phyloP scores from a whole-genome alignment of 2,329 filamentous ascomycete species.

The Colletotrichum zoysiae region DNA sequence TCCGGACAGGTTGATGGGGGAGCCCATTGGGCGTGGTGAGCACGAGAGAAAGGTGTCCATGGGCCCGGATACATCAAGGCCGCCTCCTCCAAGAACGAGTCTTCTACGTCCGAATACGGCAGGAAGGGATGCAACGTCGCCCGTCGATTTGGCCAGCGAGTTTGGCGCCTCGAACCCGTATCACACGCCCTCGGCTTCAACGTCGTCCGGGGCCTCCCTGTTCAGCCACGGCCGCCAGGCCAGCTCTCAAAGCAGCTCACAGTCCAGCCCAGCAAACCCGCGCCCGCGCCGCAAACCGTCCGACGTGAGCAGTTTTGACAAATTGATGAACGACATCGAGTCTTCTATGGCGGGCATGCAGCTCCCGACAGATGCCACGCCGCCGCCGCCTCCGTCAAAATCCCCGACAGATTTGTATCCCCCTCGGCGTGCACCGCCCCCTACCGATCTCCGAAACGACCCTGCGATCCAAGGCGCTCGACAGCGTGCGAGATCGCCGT shows the following conservation, averaged over 20 bases:
- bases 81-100: slow-evolving; percentile 66
- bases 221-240: slow-evolving; percentile 69
- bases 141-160: slow-evolving; percentile 69
- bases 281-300: slow-evolving; percentile 54
- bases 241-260: slow-evolving; percentile 71
- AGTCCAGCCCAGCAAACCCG: slow-evolving; percentile 67
- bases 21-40: slow-evolving; percentile 43
- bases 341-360: slow-evolving; percentile 60
- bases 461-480: slow-evolving; percentile 46
- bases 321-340: slow-evolving; percentile 68
- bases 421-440: slow-evolving; percentile 26
- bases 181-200: slow-evolving; percentile 73
- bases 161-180: slow-evolving; percentile 74
- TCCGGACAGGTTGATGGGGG: slow-evolving; percentile 52
- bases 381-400: slow-evolving; percentile 43
- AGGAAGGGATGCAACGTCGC: slow-evolving; percentile 55
- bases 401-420: slow-evolving; percentile 41
- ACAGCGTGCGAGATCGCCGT: slow-evolving; percentile 44
- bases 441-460: slow-evolving; percentile 51
- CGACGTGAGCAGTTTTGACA: slow-evolving; percentile 61
- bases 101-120: slow-evolving; percentile 58
- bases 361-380: slow-evolving; percentile 46
- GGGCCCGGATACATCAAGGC: slow-evolving; percentile 63
- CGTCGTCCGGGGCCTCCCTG: slow-evolving; percentile 73
- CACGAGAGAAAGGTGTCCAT: slow-evolving; percentile 56